Percentiles rank a stretch among this genome's conserved stretches.
Evolutionary conservation across 257 asterid species (phyloP).

Genomic region (Euphrasia confusa): DNA sequence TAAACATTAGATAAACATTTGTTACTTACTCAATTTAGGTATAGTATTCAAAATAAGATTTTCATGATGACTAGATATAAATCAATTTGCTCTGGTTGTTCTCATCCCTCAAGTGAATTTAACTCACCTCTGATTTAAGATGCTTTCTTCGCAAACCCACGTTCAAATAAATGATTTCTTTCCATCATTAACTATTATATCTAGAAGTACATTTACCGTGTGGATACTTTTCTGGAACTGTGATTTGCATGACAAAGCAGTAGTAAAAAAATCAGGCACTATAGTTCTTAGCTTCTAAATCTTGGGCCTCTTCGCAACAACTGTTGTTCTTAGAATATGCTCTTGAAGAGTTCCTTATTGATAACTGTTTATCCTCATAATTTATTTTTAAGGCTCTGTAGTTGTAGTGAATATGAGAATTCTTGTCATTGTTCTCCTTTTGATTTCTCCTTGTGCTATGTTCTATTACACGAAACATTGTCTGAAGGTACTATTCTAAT

Average conservation of each 20-base stretch:
- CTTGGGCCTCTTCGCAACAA: not conserved
- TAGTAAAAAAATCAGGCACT: conserved; percentile 5
- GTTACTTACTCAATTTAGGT: not conserved
- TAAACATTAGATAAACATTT: too few species aligned
- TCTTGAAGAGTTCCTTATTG: not conserved
- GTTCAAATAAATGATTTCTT: not conserved
- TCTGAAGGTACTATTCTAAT: not conserved
- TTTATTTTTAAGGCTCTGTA: conserved; percentile 6
- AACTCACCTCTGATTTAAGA: too few species aligned
- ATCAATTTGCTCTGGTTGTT: not conserved
- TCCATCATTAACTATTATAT: conserved; percentile 1
- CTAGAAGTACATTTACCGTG: not conserved
- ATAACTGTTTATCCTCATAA: conserved; percentile 11
- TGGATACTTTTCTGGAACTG: conserved; percentile 5
- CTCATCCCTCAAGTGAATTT: not conserved
- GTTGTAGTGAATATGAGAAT: conserved; percentile 6
- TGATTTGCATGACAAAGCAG: not conserved
- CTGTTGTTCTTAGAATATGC: not conserved
- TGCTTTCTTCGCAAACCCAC: not conserved
- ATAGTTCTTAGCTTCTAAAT: conserved; percentile 8
- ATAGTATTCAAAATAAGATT: not conserved
- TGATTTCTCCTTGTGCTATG: not conserved
- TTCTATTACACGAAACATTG: not conserved
- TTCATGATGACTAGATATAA: not conserved
- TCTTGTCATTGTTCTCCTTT: conserved; percentile 5